A percentile compares a stretch with the other conserved stretches of the same genome.
phyloP scores from a whole-genome alignment of 2,329 filamentous ascomycete genomes.

The Apiospora hydei region DNA sequence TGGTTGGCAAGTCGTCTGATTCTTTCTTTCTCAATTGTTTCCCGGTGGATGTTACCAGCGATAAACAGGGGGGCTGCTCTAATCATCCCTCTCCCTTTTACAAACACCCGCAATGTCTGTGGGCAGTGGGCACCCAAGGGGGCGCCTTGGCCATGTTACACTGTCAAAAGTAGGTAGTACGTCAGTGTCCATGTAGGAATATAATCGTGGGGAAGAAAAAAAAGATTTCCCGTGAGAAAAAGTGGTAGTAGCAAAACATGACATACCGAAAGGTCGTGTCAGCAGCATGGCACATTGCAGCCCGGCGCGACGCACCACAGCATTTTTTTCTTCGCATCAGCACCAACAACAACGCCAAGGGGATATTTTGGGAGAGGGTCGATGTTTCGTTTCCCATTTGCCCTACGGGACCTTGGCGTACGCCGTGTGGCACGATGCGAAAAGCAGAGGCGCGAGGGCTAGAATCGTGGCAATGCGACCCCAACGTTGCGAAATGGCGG shows the following conservation, averaged over 20 bases:
- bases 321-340: neutral
- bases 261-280: neutral
- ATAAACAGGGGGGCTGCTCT: neutral
- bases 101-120: neutral
- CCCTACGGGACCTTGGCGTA: slow-evolving; percentile 11
- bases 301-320: neutral
- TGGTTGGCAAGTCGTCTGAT: neutral
- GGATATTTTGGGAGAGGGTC: slow-evolving; percentile 8
- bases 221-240: neutral
- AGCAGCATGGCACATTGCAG: slow-evolving; percentile 9
- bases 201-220: neutral
- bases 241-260: neutral
- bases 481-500: neutral
- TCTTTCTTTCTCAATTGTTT: neutral
- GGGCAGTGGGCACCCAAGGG: neutral
- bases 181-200: neutral
- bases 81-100: too few relatives aligned
- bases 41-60: neutral
- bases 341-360: slow-evolving; percentile 1
- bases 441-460: neutral
- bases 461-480: neutral
- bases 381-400: slow-evolving; percentile 15
- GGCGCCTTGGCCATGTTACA: slow-evolving; percentile 13
- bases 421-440: slow-evolving; percentile 1
- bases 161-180: neutral